Evolutionary conservation across 345 rosid genomes (phyloP), one percentile per base, ranked within the genome.

Genomic region (Camelina neglecta): DNA sequence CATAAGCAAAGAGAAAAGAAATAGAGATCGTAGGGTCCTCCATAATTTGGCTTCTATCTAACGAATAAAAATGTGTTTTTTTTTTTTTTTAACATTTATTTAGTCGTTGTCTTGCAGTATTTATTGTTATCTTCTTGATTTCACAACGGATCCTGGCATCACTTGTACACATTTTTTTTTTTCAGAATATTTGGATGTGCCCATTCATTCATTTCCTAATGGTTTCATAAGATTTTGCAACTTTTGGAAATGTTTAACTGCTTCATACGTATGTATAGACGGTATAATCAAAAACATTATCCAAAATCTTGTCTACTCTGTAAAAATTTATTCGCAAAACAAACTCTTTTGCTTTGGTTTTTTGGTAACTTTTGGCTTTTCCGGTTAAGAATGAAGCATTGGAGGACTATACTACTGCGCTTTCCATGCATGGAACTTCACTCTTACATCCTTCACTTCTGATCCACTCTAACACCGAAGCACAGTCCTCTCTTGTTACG

Each of bases 381-480:
- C 56, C 18, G 35, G 69, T 62, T 29, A 44, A 44, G 29, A 74
- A 45, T 31, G 57, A 74, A 29, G 48, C 45, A 45, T 29, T 36
- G 66, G 55, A 26, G 29, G 31, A 4, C 50, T 68, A 75, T n/a
- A 56, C 51, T 53, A 64, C 16, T 62, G 44, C 50, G 70, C 7
- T 38, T 71, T 65, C 72, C 55, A 65, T n/a, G 24, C 41, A 31
- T 60, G 81, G 24, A 61, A 45, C 70, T 53, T 78, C 51, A 31
- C 48, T 71, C 51, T 66, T 78, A 31, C 76, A 65, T 36, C 73
- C 74, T 73, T 81, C 81, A 65, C 69, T 83, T 41, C 69, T 82
- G 72, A 86, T 84, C 91, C 93, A 90, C 69, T 87, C 90, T 11
- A 90, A 84, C 20, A 88, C 77, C 42, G 84, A 80, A 8, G 84